A percentile compares a stretch with the other conserved stretches of the same genome.
phyloP scores from a whole-genome alignment of 2,329 filamentous ascomycete species.

The Talaromyces sp. region DNA sequence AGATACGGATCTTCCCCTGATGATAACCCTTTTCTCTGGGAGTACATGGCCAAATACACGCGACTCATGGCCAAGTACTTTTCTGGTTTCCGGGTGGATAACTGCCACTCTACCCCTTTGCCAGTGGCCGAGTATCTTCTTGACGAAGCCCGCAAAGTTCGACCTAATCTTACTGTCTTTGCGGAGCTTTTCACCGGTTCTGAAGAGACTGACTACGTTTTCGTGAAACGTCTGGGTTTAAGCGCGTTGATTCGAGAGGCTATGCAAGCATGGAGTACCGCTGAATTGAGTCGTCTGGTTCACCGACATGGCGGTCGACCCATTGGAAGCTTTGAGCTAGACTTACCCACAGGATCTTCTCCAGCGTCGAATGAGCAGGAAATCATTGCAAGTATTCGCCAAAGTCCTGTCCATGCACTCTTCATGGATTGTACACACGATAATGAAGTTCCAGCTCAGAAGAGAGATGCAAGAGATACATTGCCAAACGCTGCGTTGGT shows the following conservation, averaged over 20 bases:
- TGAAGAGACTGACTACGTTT: slow-evolving; percentile 93
- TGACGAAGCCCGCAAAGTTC: slow-evolving; percentile 83
- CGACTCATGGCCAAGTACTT: slow-evolving; percentile 92
- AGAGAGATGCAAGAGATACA: slow-evolving; percentile 89
- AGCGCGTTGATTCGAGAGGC: slow-evolving; percentile 92
- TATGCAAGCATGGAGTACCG: slow-evolving; percentile 97
- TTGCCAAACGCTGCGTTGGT: slow-evolving; percentile 91
- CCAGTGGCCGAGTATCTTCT: slow-evolving; percentile 93
- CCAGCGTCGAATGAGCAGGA: slow-evolving; percentile 47
- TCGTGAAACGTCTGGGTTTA: slow-evolving; percentile 87
- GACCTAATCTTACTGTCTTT: slow-evolving; percentile 85
- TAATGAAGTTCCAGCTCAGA: slow-evolving; percentile 93
- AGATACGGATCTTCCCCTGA: slow-evolving; percentile 76
- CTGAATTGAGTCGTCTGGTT: slow-evolving; percentile 85
- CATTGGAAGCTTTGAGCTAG: slow-evolving; percentile 95
- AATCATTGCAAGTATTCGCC: slow-evolving; percentile 75
- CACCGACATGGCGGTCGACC: slow-evolving; percentile 90
- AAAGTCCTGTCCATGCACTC: slow-evolving; percentile 84
- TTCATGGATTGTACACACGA: slow-evolving; percentile 99
- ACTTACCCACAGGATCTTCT: slow-evolving; percentile 66
- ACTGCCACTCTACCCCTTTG: slow-evolving; percentile 93
- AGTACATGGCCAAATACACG: slow-evolving; percentile 92
- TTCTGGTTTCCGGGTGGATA: slow-evolving; percentile 92
- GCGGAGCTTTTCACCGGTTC: slow-evolving; percentile 95
- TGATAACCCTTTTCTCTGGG: slow-evolving; percentile 92